Evolutionary conservation across 2,329 filamentous ascomycete genomes (phyloP), one percentile per base, ranked within the genome.

Genomic region (Aspergillus cejpii): DNA sequence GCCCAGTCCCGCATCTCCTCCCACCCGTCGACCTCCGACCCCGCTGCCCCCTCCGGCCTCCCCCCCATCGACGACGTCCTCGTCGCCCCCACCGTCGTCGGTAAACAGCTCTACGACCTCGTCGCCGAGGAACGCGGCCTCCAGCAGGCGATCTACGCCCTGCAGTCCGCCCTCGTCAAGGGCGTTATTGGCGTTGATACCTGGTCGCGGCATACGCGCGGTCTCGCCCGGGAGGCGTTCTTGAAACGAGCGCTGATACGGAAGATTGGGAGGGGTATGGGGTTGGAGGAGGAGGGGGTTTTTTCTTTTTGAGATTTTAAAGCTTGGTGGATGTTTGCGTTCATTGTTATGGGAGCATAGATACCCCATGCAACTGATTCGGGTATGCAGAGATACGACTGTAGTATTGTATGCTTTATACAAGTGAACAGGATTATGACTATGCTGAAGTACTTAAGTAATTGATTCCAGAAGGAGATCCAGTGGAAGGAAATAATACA

Each of bases 31-130:
- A 47, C 27, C 53, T 10, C 15, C 41, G 76, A n/a, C n/a, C n/a
- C 77, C 31, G 53, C 49, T 54, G 52, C 40, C 31, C 12, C 51
- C 43, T 50, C 55, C 1, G 70, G 69, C 8, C 77, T 83, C 1
- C 89, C 90, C 0, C 80, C 83, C 38, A 84, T 97, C 39, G 92
- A 98, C 63, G 89, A 94, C 48, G 77, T 97, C 26, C 74, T 98
- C 2, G 87, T 96, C n/a, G 88, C 90, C 2, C 89, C 91, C 1
- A 96, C 88, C 0, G 84, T 96, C 1, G 92, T 96, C 3, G 87
- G 86, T 0, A 90, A 91, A 53, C 92, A 98, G 72, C 72, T 98
- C 17, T 98, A 97, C 67, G 82, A 83, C 38, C 74, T 94, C 1
- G 87, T 90, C 21, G 88, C 89, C 1, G 92, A 98, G 62, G 91